Percentiles rank a stretch among this genome's conserved stretches.
These are phyloP conservation scores for Lichtheimia hyalospora DNA, from an alignment of 371 early-diverging fungal genomes.

Conservation along the genomic window DNA sequence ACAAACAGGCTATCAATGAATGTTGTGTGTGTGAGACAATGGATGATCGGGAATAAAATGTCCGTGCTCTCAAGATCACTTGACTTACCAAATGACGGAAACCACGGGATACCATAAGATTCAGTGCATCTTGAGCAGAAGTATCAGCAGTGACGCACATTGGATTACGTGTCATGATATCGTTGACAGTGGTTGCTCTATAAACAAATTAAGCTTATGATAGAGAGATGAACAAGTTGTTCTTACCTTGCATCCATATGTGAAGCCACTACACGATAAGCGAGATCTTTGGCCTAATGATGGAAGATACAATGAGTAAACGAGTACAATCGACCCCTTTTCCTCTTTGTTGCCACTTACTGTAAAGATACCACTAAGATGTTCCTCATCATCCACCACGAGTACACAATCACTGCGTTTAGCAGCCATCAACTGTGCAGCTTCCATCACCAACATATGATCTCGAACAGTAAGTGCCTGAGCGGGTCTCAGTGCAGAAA, in stretches of 20 bases:
- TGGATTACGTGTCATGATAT: constrained; percentile 92
- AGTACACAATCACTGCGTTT: constrained; percentile 90
- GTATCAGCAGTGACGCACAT: constrained; percentile 84
- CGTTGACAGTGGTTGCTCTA: constrained; percentile 75
- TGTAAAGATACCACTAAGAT: constrained; percentile 90
- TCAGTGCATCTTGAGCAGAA: constrained; percentile 88
- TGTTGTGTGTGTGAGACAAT: not conserved
- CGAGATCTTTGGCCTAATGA: constrained; percentile 47
- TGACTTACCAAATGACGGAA: constrained; percentile 87
- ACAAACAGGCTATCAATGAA: constrained; percentile 68
- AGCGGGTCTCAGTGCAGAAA: constrained; percentile 80
- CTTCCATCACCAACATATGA: constrained; percentile 82
- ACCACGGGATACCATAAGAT: constrained; percentile 93
- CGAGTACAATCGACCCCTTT: not conserved
- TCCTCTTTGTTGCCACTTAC: constrained; percentile 43
- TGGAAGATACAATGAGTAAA: not conserved
- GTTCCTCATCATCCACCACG: constrained; percentile 83
- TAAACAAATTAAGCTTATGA: not conserved
- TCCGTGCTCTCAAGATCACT: not conserved
- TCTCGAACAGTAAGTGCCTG: constrained; percentile 87
- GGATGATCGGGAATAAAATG: not conserved
- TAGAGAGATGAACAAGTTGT: not conserved
- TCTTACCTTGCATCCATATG: constrained; percentile 48
- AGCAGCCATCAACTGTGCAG: constrained; percentile 94
- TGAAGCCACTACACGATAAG: constrained; percentile 50